A percentile compares a stretch with the other conserved stretches of the same genome.
Evolutionary conservation across 2,329 filamentous ascomycete genomes (phyloP).

Genomic region (Pochonia chlamydosporia): DNA sequence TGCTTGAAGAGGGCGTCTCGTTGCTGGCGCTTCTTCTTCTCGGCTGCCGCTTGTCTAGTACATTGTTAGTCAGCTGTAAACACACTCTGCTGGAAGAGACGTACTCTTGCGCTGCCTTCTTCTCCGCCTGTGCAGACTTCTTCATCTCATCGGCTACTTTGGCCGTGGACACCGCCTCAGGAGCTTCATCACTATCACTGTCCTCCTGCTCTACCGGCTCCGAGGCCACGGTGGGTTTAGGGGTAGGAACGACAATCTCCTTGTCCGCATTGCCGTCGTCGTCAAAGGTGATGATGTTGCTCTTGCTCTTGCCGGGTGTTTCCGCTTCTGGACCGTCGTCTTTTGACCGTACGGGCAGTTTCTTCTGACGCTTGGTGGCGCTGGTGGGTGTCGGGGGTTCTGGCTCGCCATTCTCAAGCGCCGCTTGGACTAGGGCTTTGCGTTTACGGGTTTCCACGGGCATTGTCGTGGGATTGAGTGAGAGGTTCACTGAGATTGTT

Average conservation of each 20-base stretch:
- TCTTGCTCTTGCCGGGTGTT: constrained; percentile 13
- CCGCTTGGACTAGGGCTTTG: constrained; percentile 18
- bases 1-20: constrained; percentile 48
- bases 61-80: background rate
- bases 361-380: constrained; percentile 17
- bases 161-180: constrained; percentile 52
- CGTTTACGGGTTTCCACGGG: constrained; percentile 21
- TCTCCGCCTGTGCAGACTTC: constrained; percentile 39
- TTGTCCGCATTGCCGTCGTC: constrained; percentile 26
- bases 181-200: constrained; percentile 50
- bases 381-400: constrained; percentile 7
- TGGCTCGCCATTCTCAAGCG: constrained; percentile 5
- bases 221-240: constrained; percentile 8
- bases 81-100: constrained; percentile 14
- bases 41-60: constrained; percentile 40
- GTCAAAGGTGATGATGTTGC: constrained; percentile 27
- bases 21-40: constrained; percentile 51
- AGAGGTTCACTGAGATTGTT: background rate
- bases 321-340: constrained; percentile 15
- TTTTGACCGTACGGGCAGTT: constrained; percentile 29
- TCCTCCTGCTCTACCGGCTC: constrained; percentile 29
- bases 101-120: constrained; percentile 47
- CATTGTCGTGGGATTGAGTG: constrained; percentile 7
- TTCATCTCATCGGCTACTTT: constrained; percentile 41
- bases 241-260: constrained; percentile 2